These are phyloP conservation scores for Hyaloscypha variabilis DNA, from an alignment of 495 filamentous ascomycete species.

Conservation along the genomic window DNA sequence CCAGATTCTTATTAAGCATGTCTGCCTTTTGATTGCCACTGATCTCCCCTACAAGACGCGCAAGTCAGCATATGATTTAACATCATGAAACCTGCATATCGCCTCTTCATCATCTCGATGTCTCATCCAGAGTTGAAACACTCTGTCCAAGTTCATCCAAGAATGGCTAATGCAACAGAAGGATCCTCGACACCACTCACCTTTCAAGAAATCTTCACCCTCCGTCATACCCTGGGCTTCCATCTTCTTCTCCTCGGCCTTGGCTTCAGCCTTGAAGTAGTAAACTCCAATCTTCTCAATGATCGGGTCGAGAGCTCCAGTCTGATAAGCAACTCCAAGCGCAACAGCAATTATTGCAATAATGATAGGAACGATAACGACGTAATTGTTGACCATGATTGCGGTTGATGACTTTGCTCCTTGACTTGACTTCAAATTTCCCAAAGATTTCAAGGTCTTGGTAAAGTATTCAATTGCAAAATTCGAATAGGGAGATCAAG, in stretches of 20 bases:
- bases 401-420: background rate
- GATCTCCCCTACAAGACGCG: conserved; percentile 14
- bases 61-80: background rate
- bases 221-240: conserved; percentile 45
- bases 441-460: background rate
- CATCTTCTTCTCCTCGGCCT: conserved; percentile 44
- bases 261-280: conserved; percentile 30
- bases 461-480: background rate
- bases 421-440: background rate
- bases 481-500: background rate
- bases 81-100: background rate
- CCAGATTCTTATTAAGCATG: conserved; percentile 16
- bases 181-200: background rate
- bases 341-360: conserved; percentile 26
- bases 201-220: conserved; percentile 27
- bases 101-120: background rate
- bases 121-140: background rate
- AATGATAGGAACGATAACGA: conserved; percentile 17
- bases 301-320: conserved; percentile 27
- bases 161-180: background rate
- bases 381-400: conserved; percentile 22
- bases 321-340: conserved; percentile 24
- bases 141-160: background rate
- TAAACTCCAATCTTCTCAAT: conserved; percentile 26
- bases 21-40: conserved; percentile 27